These are phyloP conservation scores for Exophiala sp. DNA, from an alignment of 2,329 filamentous ascomycete species.

Conservation along the genomic window DNA sequence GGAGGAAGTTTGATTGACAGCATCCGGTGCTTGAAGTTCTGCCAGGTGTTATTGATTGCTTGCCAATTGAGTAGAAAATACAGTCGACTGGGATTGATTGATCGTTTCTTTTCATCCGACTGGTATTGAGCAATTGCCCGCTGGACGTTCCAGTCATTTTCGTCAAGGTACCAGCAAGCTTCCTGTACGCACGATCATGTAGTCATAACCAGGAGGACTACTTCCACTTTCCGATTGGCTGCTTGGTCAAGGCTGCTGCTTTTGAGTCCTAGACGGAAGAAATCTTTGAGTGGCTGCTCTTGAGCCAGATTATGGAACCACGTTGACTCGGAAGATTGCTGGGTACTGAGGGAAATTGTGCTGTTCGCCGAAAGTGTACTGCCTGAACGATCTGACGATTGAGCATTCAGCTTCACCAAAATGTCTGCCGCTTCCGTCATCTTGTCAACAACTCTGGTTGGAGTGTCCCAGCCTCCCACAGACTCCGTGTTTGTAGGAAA, in stretches of 20 bases:
- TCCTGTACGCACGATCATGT: conserved; percentile 4
- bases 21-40: neutral
- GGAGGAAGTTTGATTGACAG: neutral
- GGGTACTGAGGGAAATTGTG: too few species aligned
- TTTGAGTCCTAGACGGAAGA: neutral
- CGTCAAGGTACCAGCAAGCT: conserved; percentile 12
- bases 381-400: too few species aligned
- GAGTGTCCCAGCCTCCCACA: too few species aligned
- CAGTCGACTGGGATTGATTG: neutral
- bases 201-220: conserved; percentile 1
- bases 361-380: too few species aligned
- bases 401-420: too few species aligned
- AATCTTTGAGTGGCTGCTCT: neutral
- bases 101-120: neutral
- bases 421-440: too few species aligned
- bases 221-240: neutral
- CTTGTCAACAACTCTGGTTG: too few species aligned
- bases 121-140: conserved; percentile 7
- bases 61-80: neutral
- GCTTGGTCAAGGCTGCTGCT: neutral
- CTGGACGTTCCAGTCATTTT: conserved; percentile 5
- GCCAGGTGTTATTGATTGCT: neutral
- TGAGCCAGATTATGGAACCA: conserved; percentile 1
- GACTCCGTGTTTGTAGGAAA: too few species aligned
- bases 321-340: neutral